Evolutionary conservation across 306 rosid genomes (phyloP), one percentile per base, ranked within the genome.

Genomic region (Gillenia trifoliata): DNA sequence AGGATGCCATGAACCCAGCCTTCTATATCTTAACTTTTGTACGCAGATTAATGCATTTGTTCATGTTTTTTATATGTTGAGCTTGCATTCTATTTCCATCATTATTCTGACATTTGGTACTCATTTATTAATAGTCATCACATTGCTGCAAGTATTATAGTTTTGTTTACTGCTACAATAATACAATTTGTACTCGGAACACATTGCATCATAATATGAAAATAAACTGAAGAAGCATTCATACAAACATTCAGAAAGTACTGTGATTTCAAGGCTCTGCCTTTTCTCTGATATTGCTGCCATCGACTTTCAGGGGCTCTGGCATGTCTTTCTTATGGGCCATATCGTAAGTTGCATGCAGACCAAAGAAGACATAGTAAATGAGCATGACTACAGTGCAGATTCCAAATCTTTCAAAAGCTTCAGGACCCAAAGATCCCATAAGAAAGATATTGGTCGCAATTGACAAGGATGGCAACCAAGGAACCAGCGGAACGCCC

Each of bases 401-500:
- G 56, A 86, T 73, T 52, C 85, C 97, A 78, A 92, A 92, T 71
- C 96, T 92, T 64, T 75, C 55, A 71, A 92, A 92, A 31, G 97
- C 85, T 15, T 70, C 11, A 20, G 54, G 41, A 22, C 43, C 80
- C 74, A 92, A 63, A 70, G 93, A 88, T 43, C 96, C 97, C 95
- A 89, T 89, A 17, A 92, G 96, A 66, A 92, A 89, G 3, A 88
- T 12, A 80, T 89, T 92, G 12, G 77, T 85, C 10, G 89, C 97
- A 60, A 92, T 88, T 31, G 97, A 92, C 79, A 88, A 63, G 74
- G 91, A 87, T 26, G 97, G 97, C 23, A 92, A 38, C 96, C 97
- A 89, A 26, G 97, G 97, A 10, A 92, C 96, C 66, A 89, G 89
- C 3, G 96, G 97, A 55, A 92, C 97, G 0, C 90, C 97, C 97